phyloP scores from a whole-genome alignment of 2,329 filamentous ascomycete genomes.

The Neopestalotiopsis clavispora region DNA sequence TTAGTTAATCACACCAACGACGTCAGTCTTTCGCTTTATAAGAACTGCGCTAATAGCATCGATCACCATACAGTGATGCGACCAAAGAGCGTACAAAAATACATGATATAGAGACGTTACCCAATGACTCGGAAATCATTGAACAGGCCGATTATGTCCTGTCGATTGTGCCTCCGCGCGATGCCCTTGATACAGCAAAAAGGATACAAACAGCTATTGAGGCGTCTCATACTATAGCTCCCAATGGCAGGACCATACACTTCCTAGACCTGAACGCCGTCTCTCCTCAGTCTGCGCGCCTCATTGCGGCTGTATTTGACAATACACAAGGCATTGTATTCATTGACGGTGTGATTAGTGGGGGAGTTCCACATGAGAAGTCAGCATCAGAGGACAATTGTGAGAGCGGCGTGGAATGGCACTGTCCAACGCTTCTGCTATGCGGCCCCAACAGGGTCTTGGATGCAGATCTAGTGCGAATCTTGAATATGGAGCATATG shows the following conservation, averaged over 20 bases:
- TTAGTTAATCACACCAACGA: neutral
- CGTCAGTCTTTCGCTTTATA: neutral
- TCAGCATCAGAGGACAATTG: neutral
- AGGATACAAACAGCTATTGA: neutral
- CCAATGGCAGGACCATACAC: neutral
- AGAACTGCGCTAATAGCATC: neutral
- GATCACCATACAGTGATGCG: neutral
- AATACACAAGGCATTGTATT: neutral
- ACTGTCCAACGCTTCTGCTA: constrained; percentile 4
- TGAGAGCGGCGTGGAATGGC: neutral
- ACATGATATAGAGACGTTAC: neutral
- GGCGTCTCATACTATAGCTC: neutral
- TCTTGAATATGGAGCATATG: constrained; percentile 12
- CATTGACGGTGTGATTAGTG: constrained; percentile 8
- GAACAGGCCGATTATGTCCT: constrained; percentile 7
- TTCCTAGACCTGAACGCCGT: constrained; percentile 8
- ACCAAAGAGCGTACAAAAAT: neutral
- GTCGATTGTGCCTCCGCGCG: constrained; percentile 1
- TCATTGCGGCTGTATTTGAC: constrained; percentile 2
- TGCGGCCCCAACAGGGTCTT: constrained; percentile 1
- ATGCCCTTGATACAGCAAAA: neutral
- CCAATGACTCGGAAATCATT: neutral
- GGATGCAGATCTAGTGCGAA: neutral
- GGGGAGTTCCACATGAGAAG: constrained; percentile 8
- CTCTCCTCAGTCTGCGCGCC: neutral